These are phyloP conservation scores for Psilocybe tampanensis DNA, from an alignment of 768 basidiomycete species.

Conservation along the genomic window DNA sequence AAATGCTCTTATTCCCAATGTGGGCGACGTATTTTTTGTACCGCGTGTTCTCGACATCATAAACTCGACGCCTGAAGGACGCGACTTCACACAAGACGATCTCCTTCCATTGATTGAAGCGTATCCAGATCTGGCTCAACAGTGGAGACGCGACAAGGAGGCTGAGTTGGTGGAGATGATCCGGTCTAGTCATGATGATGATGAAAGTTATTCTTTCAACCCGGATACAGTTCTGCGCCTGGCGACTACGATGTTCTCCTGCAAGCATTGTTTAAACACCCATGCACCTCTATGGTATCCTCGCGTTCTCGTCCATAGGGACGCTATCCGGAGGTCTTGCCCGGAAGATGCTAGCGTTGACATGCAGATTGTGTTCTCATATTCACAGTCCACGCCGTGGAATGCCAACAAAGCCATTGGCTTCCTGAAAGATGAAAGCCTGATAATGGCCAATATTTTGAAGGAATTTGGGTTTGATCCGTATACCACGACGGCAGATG, in stretches of 20 bases:
- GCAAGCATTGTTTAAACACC: background rate
- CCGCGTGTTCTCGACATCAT: background rate
- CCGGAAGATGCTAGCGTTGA: background rate
- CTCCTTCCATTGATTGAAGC: background rate
- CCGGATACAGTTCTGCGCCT: background rate
- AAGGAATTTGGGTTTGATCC: slow-evolving; percentile 18
- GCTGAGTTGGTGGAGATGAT: background rate
- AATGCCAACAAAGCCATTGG: background rate
- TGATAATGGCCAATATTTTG: background rate
- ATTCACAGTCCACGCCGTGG: background rate
- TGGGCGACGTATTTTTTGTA: background rate
- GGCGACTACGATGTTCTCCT: background rate
- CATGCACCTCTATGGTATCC: background rate
- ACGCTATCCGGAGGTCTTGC: background rate
- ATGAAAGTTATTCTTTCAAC: background rate
- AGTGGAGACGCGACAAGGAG: background rate
- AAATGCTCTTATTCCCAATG: background rate
- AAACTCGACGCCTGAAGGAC: background rate
- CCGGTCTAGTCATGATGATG: background rate
- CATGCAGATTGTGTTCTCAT: background rate
- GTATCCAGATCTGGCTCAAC: background rate
- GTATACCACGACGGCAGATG: slow-evolving; percentile 17
- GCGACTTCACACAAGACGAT: background rate
- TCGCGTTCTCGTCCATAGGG: background rate
- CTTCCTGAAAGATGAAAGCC: background rate